phyloP scores from a whole-genome alignment of 192 early-diverging fungal species.

The Dispira simplex region DNA sequence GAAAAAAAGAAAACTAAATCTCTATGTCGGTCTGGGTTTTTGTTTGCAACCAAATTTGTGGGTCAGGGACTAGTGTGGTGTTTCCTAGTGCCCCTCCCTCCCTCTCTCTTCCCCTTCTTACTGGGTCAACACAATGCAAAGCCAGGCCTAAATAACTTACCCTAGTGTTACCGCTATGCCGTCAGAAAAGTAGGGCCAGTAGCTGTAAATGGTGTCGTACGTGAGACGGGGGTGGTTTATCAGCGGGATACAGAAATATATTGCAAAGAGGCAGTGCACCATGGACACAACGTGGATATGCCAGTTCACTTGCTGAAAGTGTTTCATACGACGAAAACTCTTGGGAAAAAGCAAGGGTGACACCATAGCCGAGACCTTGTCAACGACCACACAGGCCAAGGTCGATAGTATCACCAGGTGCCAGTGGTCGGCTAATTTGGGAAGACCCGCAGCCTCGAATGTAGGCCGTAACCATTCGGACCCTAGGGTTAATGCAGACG shows the following conservation, averaged over 20 bases:
- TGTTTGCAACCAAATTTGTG: too few relatives aligned
- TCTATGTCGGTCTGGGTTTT: too few relatives aligned
- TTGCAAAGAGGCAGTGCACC: constrained; percentile 53
- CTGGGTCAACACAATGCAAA: too few relatives aligned
- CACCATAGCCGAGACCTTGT: constrained; percentile 39
- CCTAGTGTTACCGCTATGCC: background rate
- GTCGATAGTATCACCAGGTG: constrained; percentile 33
- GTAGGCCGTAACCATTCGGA: background rate
- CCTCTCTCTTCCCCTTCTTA: too few relatives aligned
- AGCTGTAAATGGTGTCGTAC: constrained; percentile 26
- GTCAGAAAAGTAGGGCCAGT: background rate
- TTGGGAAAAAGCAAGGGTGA: constrained; percentile 47
- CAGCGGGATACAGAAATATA: constrained; percentile 43
- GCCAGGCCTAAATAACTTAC: background rate
- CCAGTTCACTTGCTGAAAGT: constrained; percentile 46
- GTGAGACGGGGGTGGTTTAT: constrained; percentile 44
- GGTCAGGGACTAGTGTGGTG: too few relatives aligned
- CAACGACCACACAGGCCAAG: constrained; percentile 34
- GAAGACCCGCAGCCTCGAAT: constrained; percentile 14
- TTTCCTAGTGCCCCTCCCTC: too few relatives aligned
- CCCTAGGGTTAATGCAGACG: too few relatives aligned
- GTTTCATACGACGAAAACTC: constrained; percentile 41
- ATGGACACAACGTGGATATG: constrained; percentile 68
- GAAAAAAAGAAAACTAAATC: too few relatives aligned
- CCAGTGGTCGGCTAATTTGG: constrained; percentile 46